Evolutionary conservation across 2,329 filamentous ascomycete species (phyloP).

Genomic region (Fusarium denticulatum): DNA sequence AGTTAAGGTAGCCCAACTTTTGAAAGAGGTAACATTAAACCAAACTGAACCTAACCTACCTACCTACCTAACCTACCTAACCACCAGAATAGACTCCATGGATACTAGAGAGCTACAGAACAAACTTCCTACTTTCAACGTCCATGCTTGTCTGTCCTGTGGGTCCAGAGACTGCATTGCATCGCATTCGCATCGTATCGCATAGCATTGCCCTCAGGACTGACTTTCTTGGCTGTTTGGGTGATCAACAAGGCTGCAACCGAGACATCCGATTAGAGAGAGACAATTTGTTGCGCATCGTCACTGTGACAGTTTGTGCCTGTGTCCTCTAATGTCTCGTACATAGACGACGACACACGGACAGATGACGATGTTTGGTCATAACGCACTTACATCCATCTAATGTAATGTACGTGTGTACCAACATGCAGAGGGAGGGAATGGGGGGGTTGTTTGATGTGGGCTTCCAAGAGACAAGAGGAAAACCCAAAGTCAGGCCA

Average conservation of each 20-base stretch:
- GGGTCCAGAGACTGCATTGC: conserved; percentile 11
- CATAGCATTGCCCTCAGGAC: background rate
- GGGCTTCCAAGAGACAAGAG: conserved; percentile 4
- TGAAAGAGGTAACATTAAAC: conserved; percentile 22
- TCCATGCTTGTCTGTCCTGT: conserved; percentile 12
- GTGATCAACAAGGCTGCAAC: conserved; percentile 24
- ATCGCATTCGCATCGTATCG: background rate
- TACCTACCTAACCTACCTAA: background rate
- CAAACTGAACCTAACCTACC: conserved; percentile 1
- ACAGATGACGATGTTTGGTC: background rate
- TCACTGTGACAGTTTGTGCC: conserved; percentile 17
- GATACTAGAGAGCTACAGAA: background rate
- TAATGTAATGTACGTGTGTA: background rate
- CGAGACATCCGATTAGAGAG: conserved; percentile 28
- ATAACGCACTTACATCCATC: background rate
- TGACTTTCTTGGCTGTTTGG: conserved; percentile 19
- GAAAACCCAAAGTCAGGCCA: conserved; percentile 36
- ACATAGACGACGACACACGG: background rate
- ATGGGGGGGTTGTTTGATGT: background rate
- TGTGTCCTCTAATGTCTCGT: conserved; percentile 16
- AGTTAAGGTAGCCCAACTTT: background rate
- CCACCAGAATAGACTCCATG: background rate
- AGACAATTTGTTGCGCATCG: background rate
- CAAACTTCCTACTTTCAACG: conserved; percentile 18
- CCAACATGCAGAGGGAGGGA: background rate